These are phyloP conservation scores for Cymbopogon flexuosus DNA, from an alignment of 202 grass and related monocot species.

Conservation along the genomic window DNA sequence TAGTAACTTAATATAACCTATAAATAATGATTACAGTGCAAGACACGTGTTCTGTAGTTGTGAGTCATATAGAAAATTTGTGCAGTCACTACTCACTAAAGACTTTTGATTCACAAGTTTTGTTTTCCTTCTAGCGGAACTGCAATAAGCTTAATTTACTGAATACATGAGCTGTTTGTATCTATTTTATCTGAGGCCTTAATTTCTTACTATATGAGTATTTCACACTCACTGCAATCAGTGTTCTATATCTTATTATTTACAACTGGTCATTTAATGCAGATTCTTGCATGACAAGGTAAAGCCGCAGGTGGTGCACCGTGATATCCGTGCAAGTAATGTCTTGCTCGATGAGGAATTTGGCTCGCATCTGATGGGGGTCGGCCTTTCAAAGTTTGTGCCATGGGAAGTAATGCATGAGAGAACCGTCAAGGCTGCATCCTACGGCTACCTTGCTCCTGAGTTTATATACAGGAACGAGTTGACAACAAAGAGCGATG, in stretches of 20 bases:
- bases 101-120: background rate
- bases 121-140: background rate
- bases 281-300: conserved; percentile 99
- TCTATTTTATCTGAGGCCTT: background rate
- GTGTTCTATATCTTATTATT: background rate
- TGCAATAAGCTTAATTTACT: background rate
- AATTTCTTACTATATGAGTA: background rate
- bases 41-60: background rate
- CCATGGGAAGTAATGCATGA: conserved; percentile 99
- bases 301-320: conserved; percentile 96
- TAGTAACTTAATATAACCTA: conserved; percentile 15
- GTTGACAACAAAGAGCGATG: conserved; percentile 89
- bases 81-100: background rate
- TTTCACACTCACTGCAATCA: background rate
- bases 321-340: conserved; percentile 88
- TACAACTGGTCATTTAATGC: conserved; percentile 18
- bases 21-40: background rate
- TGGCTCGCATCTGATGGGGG: conserved; percentile 88
- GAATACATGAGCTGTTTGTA: background rate
- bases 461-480: conserved; percentile 98
- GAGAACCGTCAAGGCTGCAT: conserved; percentile 79
- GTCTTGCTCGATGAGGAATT: conserved; percentile 90
- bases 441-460: conserved; percentile 88
- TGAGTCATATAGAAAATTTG: background rate
- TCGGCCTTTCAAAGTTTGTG: conserved; percentile 90